These are phyloP conservation scores for Castanea mollissima DNA, from an alignment of 306 rosid genomes.

Conservation along the genomic window DNA sequence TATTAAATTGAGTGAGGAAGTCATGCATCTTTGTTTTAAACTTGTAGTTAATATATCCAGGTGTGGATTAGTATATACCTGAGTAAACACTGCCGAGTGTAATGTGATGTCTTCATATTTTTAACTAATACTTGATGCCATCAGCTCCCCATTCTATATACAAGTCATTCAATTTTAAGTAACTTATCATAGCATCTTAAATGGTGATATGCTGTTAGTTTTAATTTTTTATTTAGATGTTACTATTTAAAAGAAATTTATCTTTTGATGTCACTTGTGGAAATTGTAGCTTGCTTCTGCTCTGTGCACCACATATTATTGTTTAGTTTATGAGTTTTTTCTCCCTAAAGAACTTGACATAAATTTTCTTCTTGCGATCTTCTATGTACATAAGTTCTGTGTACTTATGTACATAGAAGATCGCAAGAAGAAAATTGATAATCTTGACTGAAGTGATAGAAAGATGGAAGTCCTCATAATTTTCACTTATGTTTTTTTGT, in stretches of 20 bases:
- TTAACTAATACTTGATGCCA: not conserved
- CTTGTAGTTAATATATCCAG: not conserved
- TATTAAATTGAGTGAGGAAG: not conserved
- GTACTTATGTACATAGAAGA: too few relatives aligned
- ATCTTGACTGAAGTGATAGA: not conserved
- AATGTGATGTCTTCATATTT: not conserved
- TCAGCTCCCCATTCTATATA: not conserved
- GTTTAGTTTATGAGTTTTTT: not conserved
- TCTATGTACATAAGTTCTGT: not conserved
- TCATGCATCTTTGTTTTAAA: not conserved
- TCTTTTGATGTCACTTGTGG: not conserved
- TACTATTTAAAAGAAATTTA: not conserved
- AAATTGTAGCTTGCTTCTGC: not conserved
- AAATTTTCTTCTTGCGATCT: not conserved
- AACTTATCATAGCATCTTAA: not conserved
- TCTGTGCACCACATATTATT: not conserved
- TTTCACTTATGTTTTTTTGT: constrained; percentile 19
- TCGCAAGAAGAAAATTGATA: too few relatives aligned
- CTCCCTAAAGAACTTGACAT: not conserved
- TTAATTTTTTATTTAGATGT: not conserved
- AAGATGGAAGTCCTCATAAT: not conserved
- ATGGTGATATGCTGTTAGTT: not conserved
- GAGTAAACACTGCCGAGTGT: not conserved
- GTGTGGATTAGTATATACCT: constrained; percentile 1
- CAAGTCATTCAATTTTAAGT: not conserved